These are phyloP conservation scores for Hamamelis virginiana DNA, from an alignment of 164 flowering plant species.

Conservation along the genomic window DNA sequence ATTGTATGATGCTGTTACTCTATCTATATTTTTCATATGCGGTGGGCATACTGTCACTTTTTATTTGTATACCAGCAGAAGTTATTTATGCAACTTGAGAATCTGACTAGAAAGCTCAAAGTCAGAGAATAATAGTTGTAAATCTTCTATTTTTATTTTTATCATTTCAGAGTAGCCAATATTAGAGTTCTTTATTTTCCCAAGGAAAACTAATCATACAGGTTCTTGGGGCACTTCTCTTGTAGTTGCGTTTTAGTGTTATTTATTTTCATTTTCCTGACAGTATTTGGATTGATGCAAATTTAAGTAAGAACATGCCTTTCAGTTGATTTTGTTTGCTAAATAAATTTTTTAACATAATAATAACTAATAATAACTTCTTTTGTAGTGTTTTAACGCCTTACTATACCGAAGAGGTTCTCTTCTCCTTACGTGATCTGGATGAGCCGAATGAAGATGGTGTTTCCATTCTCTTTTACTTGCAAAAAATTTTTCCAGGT, in stretches of 20 bases:
- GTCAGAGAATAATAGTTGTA: too few relatives aligned
- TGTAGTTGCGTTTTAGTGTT: too few relatives aligned
- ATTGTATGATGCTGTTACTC: too few relatives aligned
- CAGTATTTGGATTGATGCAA: background rate
- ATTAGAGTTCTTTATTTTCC: too few relatives aligned
- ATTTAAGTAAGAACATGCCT: background rate
- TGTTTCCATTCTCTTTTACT: slow-evolving; percentile 90
- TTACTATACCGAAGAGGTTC: slow-evolving; percentile 87
- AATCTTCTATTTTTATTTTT: background rate
- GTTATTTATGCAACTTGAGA: too few relatives aligned
- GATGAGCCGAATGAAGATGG: slow-evolving; percentile 89
- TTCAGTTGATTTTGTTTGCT: background rate
- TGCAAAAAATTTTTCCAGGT: slow-evolving; percentile 98
- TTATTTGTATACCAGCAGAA: too few relatives aligned
- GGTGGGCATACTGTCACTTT: too few relatives aligned
- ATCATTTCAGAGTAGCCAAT: background rate
- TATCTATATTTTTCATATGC: too few relatives aligned
- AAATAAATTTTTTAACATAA: background rate
- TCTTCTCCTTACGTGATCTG: slow-evolving; percentile 70
- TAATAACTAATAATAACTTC: background rate
- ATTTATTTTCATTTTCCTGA: too few relatives aligned
- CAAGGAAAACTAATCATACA: background rate
- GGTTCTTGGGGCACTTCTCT: background rate
- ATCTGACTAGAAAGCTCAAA: too few relatives aligned
- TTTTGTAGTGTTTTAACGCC: slow-evolving; percentile 84